These are phyloP conservation scores for Pythium scleroteichum DNA, from an alignment of 352 stramenopile species.

Conservation along the genomic window DNA sequence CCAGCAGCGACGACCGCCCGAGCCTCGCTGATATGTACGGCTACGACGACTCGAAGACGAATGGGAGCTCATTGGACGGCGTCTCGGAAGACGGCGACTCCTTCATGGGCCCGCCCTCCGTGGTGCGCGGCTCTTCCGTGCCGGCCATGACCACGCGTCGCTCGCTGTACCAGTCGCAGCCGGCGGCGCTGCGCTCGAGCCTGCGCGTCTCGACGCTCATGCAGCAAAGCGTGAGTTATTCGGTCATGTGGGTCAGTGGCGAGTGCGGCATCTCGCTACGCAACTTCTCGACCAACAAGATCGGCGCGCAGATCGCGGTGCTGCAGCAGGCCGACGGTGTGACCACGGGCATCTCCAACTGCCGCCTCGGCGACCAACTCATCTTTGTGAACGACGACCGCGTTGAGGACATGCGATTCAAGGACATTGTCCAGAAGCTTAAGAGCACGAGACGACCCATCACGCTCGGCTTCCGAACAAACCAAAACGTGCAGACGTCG, in stretches of 20 bases:
- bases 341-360: slow-evolving; percentile 77
- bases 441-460: slow-evolving; percentile 72
- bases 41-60: slow-evolving; percentile 9
- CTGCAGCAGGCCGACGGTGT: slow-evolving; percentile 78
- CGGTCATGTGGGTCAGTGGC: slow-evolving; percentile 79
- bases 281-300: slow-evolving; percentile 77
- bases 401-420: slow-evolving; percentile 60
- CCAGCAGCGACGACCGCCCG: slow-evolving; percentile 4
- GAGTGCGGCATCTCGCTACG: slow-evolving; percentile 85
- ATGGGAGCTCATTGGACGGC: slow-evolving; percentile 1
- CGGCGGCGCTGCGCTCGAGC: slow-evolving; percentile 16
- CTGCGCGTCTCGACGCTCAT: slow-evolving; percentile 17
- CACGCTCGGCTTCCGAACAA: slow-evolving; percentile 66
- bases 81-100: background rate
- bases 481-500: slow-evolving; percentile 70
- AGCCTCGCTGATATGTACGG: background rate
- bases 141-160: slow-evolving; percentile 14
- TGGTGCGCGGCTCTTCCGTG: slow-evolving; percentile 13
- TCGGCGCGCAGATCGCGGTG: slow-evolving; percentile 78
- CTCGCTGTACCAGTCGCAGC: slow-evolving; percentile 12
- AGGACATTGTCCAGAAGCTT: slow-evolving; percentile 78
- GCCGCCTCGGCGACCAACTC: slow-evolving; percentile 71
- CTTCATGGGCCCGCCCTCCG: slow-evolving; percentile 1
- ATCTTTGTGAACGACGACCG: slow-evolving; percentile 71
- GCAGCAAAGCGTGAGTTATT: slow-evolving; percentile 42